A percentile compares a stretch with the other conserved stretches of the same genome.
Conservation (phyloP, 2,329 filamentous ascomycete genomes). For the Venturia asperata region DNA sequence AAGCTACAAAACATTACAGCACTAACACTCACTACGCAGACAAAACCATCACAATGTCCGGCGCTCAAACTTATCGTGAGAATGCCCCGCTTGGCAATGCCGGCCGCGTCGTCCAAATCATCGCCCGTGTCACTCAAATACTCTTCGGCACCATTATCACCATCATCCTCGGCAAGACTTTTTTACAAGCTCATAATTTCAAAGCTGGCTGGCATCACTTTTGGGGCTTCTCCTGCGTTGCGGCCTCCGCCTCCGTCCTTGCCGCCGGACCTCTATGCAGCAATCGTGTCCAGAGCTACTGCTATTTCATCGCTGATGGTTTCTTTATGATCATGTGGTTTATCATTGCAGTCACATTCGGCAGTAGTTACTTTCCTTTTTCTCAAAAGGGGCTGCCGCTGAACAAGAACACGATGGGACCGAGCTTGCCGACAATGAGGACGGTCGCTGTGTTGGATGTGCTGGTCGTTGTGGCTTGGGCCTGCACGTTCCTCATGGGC, state of each 20-base stretch:
- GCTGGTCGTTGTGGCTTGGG: not conserved
- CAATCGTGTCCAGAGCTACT: not conserved
- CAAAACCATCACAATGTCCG: not conserved
- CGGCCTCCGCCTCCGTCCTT: not conserved
- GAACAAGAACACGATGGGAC: not conserved
- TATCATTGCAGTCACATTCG: not conserved
- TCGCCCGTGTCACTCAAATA: not conserved
- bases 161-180: not conserved
- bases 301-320: not conserved
- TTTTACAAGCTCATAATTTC: not conserved
- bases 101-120: not conserved
- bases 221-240: not conserved
- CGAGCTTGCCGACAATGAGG: not conserved
- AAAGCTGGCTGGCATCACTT: slow-evolving; percentile 2
- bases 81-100: not conserved
- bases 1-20: not conserved
- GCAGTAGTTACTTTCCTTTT: not conserved
- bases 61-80: not conserved
- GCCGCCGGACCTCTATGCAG: not conserved
- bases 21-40: not conserved
- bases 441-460: not conserved
- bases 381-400: not conserved
- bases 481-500: not conserved
- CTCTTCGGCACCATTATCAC: not conserved
- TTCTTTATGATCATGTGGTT: not conserved